A percentile compares a stretch with the other conserved stretches of the same genome.
Evolutionary conservation across 495 filamentous ascomycete species (phyloP).

Genomic region (Aspergillus carlsbadensis): DNA sequence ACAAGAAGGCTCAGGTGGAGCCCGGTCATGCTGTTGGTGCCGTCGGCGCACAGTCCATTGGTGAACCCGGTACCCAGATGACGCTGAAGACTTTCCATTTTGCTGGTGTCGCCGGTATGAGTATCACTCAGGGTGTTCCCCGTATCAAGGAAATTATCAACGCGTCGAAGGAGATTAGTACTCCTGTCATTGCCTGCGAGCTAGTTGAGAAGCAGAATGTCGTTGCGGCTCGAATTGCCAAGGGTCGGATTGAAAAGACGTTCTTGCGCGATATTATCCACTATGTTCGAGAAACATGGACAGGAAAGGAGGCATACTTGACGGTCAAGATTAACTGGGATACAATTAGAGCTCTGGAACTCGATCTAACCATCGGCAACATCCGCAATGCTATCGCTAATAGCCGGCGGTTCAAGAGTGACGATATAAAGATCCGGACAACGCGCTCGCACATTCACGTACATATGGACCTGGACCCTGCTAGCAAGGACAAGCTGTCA

Average conservation of each 20-base stretch:
- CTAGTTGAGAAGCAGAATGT: constrained; percentile 68
- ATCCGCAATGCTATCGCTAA: constrained; percentile 70
- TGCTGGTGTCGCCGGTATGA: constrained; percentile 98
- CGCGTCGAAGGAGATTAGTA: constrained; percentile 88
- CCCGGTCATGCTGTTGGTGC: constrained; percentile 97
- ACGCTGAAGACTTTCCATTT: constrained; percentile 99
- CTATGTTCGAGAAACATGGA: constrained; percentile 81
- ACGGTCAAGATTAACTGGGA: constrained; percentile 73
- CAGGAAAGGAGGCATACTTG: constrained; percentile 67
- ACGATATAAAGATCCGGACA: constrained; percentile 51
- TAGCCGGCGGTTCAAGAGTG: constrained; percentile 73
- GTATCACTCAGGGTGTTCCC: constrained; percentile 96
- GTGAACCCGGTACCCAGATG: constrained; percentile 99
- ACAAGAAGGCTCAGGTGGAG: constrained; percentile 83
- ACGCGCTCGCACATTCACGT: constrained; percentile 55
- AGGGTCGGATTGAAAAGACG: constrained; percentile 80
- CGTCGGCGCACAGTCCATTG: constrained; percentile 95
- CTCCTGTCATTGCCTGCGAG: constrained; percentile 85
- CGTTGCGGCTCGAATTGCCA: constrained; percentile 78
- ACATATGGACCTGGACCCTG: constrained; percentile 56
- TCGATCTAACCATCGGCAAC: constrained; percentile 68
- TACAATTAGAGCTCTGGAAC: constrained; percentile 71
- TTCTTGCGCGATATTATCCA: constrained; percentile 58
- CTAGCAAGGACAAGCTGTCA: constrained; percentile 49
- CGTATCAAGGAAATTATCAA: constrained; percentile 99